Base-by-base conservation (phyloP, 495 filamentous ascomycete species). In the Annulohypoxylon bovei region DNA sequence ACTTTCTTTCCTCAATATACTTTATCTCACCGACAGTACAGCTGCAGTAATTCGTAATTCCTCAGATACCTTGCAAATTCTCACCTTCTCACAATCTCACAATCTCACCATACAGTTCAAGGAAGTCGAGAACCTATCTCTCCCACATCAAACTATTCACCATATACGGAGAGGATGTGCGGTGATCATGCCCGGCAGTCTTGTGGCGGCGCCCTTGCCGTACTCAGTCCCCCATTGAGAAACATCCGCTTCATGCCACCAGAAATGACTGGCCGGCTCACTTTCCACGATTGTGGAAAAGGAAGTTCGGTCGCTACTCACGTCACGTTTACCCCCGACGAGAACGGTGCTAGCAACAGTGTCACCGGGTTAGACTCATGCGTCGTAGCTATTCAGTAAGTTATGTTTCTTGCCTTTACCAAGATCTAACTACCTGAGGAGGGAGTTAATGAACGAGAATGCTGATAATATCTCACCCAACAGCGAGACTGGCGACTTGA, bases 401-500 rank as follows among this genome's bases (percentile, higher is more conserved):
- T 44, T 18, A 16, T 39, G 12, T 8, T 30, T 7, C 47, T 32
- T 42, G 1, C 9, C 12, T 32, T 40, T 12, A 1, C 0, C 4
- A 40, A 5, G 20, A 28, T n/a, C 11, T 46, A 46, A 20, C 33
- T 37, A 37, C 6, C 5, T 28, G 2, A 28, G 7, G 12, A 25
- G 5, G 28, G 5, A 28, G 11, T 49, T 11, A 20, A 44, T 4
- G 22, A 12, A 9, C 12, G 20, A 54, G 65, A 58, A 53, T 53
- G 4, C 49, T 53, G 8, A 53, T 20, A 16, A 33, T 0, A 22
- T 20, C 28, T 1, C n/a, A 6, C 23, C 8, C 27, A 33, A 52
- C 28, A 84, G 82, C 37, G 25, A 76, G 16, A 80, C 75, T 16
- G 82, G 82, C 0, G 82, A 84, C 57, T 42, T 78, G 16, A 74